Evolutionary conservation across 805 yeast species (phyloP), one percentile per base, ranked within the genome.

Genomic region (Starmerella potacharoeniae): DNA sequence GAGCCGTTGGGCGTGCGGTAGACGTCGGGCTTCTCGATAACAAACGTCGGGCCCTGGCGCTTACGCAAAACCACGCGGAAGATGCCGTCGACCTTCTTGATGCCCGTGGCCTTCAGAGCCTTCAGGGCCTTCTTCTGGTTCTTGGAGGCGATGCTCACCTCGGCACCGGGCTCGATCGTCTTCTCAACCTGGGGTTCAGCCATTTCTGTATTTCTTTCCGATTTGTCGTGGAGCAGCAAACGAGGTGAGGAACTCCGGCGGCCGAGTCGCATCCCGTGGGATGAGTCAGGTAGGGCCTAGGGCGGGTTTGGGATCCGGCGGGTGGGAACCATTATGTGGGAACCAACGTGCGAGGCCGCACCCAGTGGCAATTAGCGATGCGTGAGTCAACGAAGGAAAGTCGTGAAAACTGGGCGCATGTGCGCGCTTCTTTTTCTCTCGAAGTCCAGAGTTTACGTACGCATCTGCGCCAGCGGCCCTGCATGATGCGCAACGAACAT

Each of bases 91-190:
- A 93, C 81, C 75, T 80, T 86, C 81, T 86, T 86, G 75, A 91
- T 79, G 73, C 84, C 87, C 68, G 90, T 80, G 77, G 89, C 90
- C 75, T 81, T 76, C 75, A 93, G 83, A 68, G 83, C 73, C 70
- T 84, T 88, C 77, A 93, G 85, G 67, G 97, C 96, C 79, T 91
- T 90, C 81, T 86, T 86, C 78, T 90, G 97, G 77, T 87, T 84
- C 77, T 84, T 86, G 72, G 88, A 77, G 73, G 86, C 77, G 73
- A 90, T 79, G 70, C 82, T 77, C 69, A 86, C 86, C 71, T 81
- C 81, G 67, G 93, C 84, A 66, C 91, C 93, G 72, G 82, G 85
- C 54, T 59, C 61, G 49, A 60, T 56, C 43, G 50, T 50, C 71
- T 90, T 88, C 74, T 82, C 81, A 75, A 80, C 77, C 46, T 58